Evolutionary conservation across 2,329 filamentous ascomycete genomes (phyloP), one percentile per base, ranked within the genome.

Genomic region (Fusarium torulosum): DNA sequence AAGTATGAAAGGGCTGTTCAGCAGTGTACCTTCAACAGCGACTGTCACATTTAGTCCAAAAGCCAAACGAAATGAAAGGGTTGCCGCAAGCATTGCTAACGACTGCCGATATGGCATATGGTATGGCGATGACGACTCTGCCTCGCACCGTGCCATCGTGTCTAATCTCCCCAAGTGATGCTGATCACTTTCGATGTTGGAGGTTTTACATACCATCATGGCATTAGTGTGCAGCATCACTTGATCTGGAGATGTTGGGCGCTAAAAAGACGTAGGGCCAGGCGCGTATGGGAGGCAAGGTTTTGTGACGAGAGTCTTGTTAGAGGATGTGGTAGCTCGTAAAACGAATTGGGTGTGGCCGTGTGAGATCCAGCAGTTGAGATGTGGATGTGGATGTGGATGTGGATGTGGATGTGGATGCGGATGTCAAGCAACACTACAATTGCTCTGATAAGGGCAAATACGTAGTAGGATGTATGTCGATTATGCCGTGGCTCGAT

Each of bases 161-260:
- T 37, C 46, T 31, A 60, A 44, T 57, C 33, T 37, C 38, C 41
- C 35, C 20, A 46, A 47, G 42, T 38, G 29, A 51, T 52, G 62
- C 46, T 71, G 67, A 71, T 72, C 70, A 41, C 40, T 45, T 53
- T 59, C 33, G 29, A 25, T 47, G 53, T 31, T 50, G 53, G 47
- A 51, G 53, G 50, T 65, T 57, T 56, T 33, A 60, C 53, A 57
- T 63, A 52, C 57, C 56, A 55, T 41, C 53, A 42, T 54, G 43
- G 50, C 56, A n/a, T 53, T 53, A 37, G 29, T 37, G 40, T 60
- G 62, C 51, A 46, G 59, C 58, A 61, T 72, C 70, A 73, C 60
- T 72, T 72, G 70, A 72, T 72, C 63, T 67, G 27, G n/a, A 63
- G 58, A 56, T 54, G 44, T 46, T 59, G 46, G 55, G 52, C 70